Base-by-base conservation (phyloP, 805 yeast species). In the Starmerella apis region DNA sequence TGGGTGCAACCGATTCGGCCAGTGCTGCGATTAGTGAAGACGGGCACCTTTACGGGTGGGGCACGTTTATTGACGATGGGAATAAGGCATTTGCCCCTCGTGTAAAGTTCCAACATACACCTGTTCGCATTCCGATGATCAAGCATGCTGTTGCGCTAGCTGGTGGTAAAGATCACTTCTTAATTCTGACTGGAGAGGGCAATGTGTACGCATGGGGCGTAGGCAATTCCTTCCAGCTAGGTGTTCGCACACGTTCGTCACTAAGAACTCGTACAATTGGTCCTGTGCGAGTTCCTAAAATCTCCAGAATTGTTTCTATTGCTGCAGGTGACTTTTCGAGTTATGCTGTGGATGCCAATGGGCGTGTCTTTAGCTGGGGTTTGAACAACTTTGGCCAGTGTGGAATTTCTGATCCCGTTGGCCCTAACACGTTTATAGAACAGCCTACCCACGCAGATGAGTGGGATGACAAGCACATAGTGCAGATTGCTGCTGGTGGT, bases 31-130 rank as follows among this genome's bases (percentile, higher is more conserved):
- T 92, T 51, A 76, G 81, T 35, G 81, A 77, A 43, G 80, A 78
- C 48, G 97, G 98, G 32, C 86, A 83, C 35, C 87, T 94, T 9
- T 92, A 81, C 65, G 94, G 96, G 0, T 92, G 98, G 97, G 99
- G 99, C 33, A 85, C 96, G 19, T 92, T 92, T 70, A 81, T 59
- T 52, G 73, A 64, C 59, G 97, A 92, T 67, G 98, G 98, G 48
- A 71, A 81, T 36, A 73, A 90, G 50, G 95, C 96, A 2, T 92
- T 85, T 67, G 76, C 77, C 56, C 79, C 79, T 53, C 75, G 77
- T 45, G 74, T 78, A 33, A 66, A 72, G 54, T 67, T 79, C 43
- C 97, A 92, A 67, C 69, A 60, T 22, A 71, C 71, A 1, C 98
- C 98, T 9, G 66, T 70, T 55, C 79, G 77, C 59, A 72, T 90